A percentile compares a stretch with the other conserved stretches of the same genome.
Evolutionary conservation across 1,284 basidiomycete species (phyloP).

Genomic region (Salmacisia buchloeana): DNA sequence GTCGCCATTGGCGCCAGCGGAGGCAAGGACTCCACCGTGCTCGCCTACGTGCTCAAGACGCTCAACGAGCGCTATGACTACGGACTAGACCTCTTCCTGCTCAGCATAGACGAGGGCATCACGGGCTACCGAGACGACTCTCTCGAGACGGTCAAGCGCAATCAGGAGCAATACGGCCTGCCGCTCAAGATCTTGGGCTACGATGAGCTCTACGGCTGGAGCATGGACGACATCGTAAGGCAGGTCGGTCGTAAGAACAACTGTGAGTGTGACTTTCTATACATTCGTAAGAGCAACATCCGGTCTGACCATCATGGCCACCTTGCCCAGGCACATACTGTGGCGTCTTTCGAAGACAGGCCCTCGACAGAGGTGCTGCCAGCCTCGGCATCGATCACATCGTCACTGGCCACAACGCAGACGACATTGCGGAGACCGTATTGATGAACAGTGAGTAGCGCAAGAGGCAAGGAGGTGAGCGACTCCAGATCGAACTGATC

Average conservation of each 20-base stretch:
- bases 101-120: slow-evolving; percentile 98
- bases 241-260: slow-evolving; percentile 96
- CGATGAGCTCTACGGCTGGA: slow-evolving; percentile 96
- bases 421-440: slow-evolving; percentile 97
- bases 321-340: slow-evolving; percentile 70
- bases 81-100: slow-evolving; percentile 79
- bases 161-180: slow-evolving; percentile 88
- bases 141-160: slow-evolving; percentile 95
- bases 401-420: slow-evolving; percentile 97
- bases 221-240: slow-evolving; percentile 93
- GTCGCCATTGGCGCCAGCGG: slow-evolving; percentile 97
- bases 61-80: slow-evolving; percentile 91
- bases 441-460: slow-evolving; percentile 86
- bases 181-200: slow-evolving; percentile 95
- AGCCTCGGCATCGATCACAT: slow-evolving; percentile 90
- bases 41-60: slow-evolving; percentile 93
- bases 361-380: slow-evolving; percentile 86
- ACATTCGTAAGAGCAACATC: background rate
- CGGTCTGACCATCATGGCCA: background rate
- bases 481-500: no score
- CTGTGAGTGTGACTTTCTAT: slow-evolving; percentile 55
- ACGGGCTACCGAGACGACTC: slow-evolving; percentile 97
- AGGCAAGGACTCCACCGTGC: slow-evolving; percentile 97
- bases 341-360: slow-evolving; percentile 92
- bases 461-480: background rate